These are phyloP conservation scores for Pholiota molesta DNA, from an alignment of 768 basidiomycete species.

Conservation along the genomic window DNA sequence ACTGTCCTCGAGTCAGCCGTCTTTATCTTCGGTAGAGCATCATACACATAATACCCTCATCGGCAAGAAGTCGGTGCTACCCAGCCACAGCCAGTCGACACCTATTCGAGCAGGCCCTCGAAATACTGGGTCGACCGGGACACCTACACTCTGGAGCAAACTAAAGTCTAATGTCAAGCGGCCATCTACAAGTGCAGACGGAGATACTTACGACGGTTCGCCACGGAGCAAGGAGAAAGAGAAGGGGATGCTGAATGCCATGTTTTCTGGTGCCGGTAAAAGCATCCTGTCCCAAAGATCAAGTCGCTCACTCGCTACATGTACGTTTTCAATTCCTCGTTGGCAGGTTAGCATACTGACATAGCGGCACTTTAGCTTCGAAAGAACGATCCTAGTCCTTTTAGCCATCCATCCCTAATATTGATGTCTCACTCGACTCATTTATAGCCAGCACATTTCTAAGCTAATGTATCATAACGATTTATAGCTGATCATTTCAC, in stretches of 20 bases:
- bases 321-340: neutral
- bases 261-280: constrained; percentile 25
- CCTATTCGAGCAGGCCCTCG: neutral
- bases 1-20: neutral
- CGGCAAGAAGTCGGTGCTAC: neutral
- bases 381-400: neutral
- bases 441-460: neutral
- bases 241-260: constrained; percentile 20
- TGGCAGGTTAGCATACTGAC: neutral
- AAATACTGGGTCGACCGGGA: neutral
- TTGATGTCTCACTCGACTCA: neutral
- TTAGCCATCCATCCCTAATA: neutral
- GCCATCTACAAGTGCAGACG: constrained; percentile 18
- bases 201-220: constrained; percentile 1
- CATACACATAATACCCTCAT: constrained; percentile 9
- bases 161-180: constrained; percentile 35
- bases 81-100: neutral
- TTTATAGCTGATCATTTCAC: neutral
- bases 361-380: neutral
- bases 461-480: neutral
- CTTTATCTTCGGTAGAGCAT: constrained; percentile 12
- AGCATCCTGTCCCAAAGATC: constrained; percentile 20
- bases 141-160: constrained; percentile 38
- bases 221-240: constrained; percentile 19
- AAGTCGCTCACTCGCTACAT: constrained; percentile 14